Conservation (phyloP, 2,329 filamentous ascomycete species). For the Trichoderma arundinaceum region DNA sequence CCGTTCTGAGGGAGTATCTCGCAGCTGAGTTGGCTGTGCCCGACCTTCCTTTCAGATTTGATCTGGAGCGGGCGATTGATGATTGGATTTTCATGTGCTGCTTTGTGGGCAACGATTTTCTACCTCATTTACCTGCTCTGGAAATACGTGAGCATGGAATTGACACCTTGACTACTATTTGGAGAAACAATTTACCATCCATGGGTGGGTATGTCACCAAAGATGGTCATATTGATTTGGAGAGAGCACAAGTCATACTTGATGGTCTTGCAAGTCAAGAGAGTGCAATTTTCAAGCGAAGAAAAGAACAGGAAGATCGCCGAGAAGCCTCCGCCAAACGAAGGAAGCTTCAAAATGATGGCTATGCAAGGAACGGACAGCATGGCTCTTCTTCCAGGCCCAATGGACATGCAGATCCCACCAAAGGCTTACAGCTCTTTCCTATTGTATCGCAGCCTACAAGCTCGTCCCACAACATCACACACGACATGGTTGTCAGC, state of each 20-base stretch:
- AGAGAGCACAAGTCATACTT: constrained; percentile 85
- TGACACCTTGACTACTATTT: constrained; percentile 94
- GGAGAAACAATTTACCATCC: constrained; percentile 85
- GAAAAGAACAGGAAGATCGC: constrained; percentile 84
- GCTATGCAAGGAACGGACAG: constrained; percentile 39
- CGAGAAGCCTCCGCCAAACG: constrained; percentile 80
- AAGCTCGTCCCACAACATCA: constrained; percentile 64
- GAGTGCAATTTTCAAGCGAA: constrained; percentile 86
- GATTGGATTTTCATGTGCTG: constrained; percentile 99
- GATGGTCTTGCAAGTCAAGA: constrained; percentile 90
- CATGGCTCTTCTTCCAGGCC: constrained; percentile 31
- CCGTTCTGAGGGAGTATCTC: constrained; percentile 88
- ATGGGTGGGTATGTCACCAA: constrained; percentile 98
- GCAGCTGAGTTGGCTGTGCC: constrained; percentile 86
- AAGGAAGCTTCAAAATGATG: constrained; percentile 72
- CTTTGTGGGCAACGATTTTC: constrained; percentile 97
- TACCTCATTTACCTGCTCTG: constrained; percentile 94
- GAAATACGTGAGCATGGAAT: constrained; percentile 98
- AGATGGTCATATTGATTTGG: constrained; percentile 88
- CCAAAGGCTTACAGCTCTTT: constrained; percentile 43
- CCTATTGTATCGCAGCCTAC: constrained; percentile 58
- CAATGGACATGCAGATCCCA: constrained; percentile 46
- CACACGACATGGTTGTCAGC: constrained; percentile 88
- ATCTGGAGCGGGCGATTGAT: constrained; percentile 91
- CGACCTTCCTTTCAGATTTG: constrained; percentile 83